These are phyloP conservation scores for Dorcoceras hygrometricum DNA, from an alignment of 257 asterid species.

Conservation along the genomic window DNA sequence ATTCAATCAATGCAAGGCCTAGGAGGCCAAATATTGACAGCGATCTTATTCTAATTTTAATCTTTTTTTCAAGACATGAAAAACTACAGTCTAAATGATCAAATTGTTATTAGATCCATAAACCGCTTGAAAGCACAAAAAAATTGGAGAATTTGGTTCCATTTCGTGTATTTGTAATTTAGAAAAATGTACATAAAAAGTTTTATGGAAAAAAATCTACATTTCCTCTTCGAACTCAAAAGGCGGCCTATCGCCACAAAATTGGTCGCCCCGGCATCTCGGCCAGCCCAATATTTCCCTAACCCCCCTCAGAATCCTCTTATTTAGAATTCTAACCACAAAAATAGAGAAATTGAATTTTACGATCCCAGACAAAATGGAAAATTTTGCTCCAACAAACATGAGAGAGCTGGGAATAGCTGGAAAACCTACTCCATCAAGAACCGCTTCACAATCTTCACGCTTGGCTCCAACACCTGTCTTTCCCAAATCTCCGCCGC, in stretches of 20 bases:
- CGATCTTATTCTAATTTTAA: background rate
- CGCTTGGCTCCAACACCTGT: slow-evolving; percentile 71
- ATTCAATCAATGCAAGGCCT: slow-evolving; percentile 10
- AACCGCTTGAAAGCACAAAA: background rate
- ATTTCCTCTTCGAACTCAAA: slow-evolving; percentile 7
- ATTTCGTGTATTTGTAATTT: slow-evolving; percentile 21
- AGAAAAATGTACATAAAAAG: slow-evolving; percentile 11
- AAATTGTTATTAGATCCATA: too few species aligned
- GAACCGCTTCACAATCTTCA: slow-evolving; percentile 78
- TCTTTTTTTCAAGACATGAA: too few species aligned
- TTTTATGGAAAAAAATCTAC: background rate
- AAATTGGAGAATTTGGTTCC: slow-evolving; percentile 4
- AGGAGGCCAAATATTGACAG: background rate
- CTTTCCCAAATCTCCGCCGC: slow-evolving; percentile 61
- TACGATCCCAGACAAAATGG: slow-evolving; percentile 3
- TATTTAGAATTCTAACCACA: slow-evolving; percentile 23
- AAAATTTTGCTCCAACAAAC: slow-evolving; percentile 23
- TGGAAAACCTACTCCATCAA: slow-evolving; percentile 79
- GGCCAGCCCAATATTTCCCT: background rate
- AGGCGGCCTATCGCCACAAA: slow-evolving; percentile 36
- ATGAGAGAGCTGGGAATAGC: slow-evolving; percentile 52
- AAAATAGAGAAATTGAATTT: background rate
- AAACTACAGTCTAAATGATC: too few species aligned
- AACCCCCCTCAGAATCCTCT: background rate
- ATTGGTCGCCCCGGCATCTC: slow-evolving; percentile 23